phyloP scores from a whole-genome alignment of 179 eudicot genomes.

The Amaranthus tricolor region DNA sequence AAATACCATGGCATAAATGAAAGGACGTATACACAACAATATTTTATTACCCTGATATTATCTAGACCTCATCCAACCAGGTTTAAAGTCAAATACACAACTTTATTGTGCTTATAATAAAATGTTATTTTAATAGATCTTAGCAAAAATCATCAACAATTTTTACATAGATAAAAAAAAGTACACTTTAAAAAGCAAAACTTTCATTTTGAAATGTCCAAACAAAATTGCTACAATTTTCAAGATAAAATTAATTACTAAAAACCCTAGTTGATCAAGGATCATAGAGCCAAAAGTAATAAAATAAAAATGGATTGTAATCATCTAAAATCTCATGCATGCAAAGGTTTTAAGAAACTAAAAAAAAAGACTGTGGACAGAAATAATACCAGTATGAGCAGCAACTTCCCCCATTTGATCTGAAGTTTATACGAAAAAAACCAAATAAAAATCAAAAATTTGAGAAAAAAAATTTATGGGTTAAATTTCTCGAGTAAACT shows the following conservation, averaged over 20 bases:
- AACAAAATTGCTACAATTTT: neutral
- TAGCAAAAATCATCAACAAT: too few relatives aligned
- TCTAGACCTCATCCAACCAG: too few relatives aligned
- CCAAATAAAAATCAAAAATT: too few relatives aligned
- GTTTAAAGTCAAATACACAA: too few relatives aligned
- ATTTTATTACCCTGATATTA: too few relatives aligned
- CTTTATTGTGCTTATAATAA: too few relatives aligned
- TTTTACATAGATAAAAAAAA: too few relatives aligned
- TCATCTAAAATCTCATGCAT: neutral
- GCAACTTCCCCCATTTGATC: constrained; percentile 32
- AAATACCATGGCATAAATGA: too few relatives aligned
- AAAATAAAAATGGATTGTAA: neutral
- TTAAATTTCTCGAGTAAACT: neutral
- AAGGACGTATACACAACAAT: too few relatives aligned
- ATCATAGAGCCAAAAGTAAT: too few relatives aligned
- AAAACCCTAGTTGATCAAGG: too few relatives aligned
- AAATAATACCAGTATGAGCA: constrained; percentile 18
- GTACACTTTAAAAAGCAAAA: neutral
- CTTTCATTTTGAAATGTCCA: neutral
- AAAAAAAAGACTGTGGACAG: neutral
- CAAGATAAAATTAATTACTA: neutral
- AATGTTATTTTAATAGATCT: too few relatives aligned
- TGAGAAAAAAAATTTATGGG: neutral
- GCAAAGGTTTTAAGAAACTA: neutral
- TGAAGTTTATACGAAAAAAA: neutral